Base-by-base conservation (phyloP, 1,284 basidiomycete species). In the Puccinia hordei region DNA sequence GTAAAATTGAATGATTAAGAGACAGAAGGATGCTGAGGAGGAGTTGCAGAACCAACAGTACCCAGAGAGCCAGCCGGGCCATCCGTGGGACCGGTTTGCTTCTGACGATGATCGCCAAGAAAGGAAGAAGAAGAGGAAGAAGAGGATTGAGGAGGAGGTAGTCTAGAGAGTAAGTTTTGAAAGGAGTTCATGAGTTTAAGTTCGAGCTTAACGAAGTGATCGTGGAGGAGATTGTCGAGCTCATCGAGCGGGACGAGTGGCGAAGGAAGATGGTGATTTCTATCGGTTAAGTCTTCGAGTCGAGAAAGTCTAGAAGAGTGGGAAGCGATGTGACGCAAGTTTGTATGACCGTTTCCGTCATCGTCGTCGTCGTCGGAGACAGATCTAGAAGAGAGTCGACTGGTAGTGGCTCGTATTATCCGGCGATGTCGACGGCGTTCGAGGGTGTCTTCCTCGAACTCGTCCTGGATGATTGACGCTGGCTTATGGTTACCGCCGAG, bases 391-490 rank as follows among this genome's bases (percentile, higher is more conserved):
- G 13, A 8, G 22, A 30, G 38, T 1, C 33, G 53, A 0, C 46
- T 13, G 46, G 46, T 17, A 15, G 46, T 49, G 13, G 46, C 17
- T 19, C 46, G 10, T 15, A 3, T 49, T 17, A 22, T 35, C 24
- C 35, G 30, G 12, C 59, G 30, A 51, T 51, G 33, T 13, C 63
- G 38, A 41, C 53, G 55, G 17, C 41, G 63, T 8, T 35, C 61
- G 4, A 66, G 27, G 33, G 44, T 49, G 33, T 49, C 65, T 35
- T 79, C 76, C 38, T 71, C 76, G 35, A 65, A 35, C 35, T 76
- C 73, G 35, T 79, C 66, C 46, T 79, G 76, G 24, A 79, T 79
- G 33, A 79, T 79, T 17, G 76, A 79, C 8, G 76, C 76, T 15
- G 76, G 76, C 57, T 69, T 79, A 30, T 78, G 49, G 65, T 68